These are phyloP conservation scores for Xylaria sp. DNA, from an alignment of 2,329 filamentous ascomycete species.

Conservation along the genomic window DNA sequence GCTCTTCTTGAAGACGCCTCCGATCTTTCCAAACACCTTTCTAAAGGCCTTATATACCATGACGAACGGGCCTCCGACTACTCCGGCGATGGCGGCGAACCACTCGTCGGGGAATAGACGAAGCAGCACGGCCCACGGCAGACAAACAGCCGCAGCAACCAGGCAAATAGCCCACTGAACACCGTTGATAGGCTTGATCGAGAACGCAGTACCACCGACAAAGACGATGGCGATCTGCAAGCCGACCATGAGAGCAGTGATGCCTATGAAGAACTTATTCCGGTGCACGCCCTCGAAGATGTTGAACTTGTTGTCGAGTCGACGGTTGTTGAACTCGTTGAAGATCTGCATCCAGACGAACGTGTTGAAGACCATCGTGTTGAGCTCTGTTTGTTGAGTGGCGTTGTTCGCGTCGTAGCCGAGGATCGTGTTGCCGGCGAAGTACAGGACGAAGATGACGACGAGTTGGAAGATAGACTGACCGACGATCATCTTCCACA, in stretches of 20 bases:
- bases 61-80: slow-evolving; percentile 31
- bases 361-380: slow-evolving; percentile 63
- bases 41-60: slow-evolving; percentile 25
- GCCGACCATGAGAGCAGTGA: slow-evolving; percentile 53
- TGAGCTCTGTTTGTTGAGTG: slow-evolving; percentile 40
- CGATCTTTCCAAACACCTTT: slow-evolving; percentile 19
- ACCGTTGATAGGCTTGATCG: slow-evolving; percentile 44
- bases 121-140: slow-evolving; percentile 47
- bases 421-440: slow-evolving; percentile 53
- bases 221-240: slow-evolving; percentile 54
- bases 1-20: slow-evolving; percentile 19
- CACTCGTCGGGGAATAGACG: slow-evolving; percentile 45
- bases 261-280: slow-evolving; percentile 54
- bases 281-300: slow-evolving; percentile 53
- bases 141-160: slow-evolving; percentile 42
- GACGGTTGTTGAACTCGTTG: slow-evolving; percentile 62
- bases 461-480: slow-evolving; percentile 56
- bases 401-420: slow-evolving; percentile 40
- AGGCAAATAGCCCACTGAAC: slow-evolving; percentile 51
- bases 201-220: slow-evolving; percentile 50
- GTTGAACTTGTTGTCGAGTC: slow-evolving; percentile 58
- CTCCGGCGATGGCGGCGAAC: slow-evolving; percentile 32
- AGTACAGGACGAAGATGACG: slow-evolving; percentile 57
- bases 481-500: slow-evolving; percentile 63
- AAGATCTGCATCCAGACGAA: slow-evolving; percentile 72